Conservation (phyloP, 2,329 filamentous ascomycete genomes). For the Pochonia chlamydosporia region DNA sequence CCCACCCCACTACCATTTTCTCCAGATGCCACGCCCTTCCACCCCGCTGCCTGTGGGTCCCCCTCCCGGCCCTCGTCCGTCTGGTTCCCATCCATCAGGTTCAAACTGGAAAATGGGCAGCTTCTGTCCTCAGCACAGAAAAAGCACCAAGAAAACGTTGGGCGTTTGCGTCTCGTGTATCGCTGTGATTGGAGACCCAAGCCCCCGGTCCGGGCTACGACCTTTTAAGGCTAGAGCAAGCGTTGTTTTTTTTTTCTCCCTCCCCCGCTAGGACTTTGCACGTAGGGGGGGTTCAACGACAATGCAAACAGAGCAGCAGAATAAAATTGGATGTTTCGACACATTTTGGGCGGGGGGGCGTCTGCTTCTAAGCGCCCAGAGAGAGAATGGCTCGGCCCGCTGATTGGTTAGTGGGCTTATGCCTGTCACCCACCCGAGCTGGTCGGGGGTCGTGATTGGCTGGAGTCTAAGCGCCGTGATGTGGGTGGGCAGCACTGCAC, state of each 20-base stretch:
- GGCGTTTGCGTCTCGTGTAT: too few species aligned
- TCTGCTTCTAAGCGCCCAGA: constrained; percentile 27
- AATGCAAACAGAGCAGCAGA: not conserved
- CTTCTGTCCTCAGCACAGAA: too few species aligned
- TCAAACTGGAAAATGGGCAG: not conserved
- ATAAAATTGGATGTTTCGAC: not conserved
- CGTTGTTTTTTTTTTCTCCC: too few species aligned
- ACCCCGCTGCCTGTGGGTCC: not conserved
- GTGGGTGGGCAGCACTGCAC: constrained; percentile 13
- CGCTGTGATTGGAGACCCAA: constrained; percentile 10
- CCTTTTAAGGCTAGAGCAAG: constrained; percentile 2
- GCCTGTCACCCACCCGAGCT: constrained; percentile 25
- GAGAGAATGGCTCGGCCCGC: constrained; percentile 5
- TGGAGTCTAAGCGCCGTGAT: constrained; percentile 26
- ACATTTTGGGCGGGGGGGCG: constrained; percentile 11
- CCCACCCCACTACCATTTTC: not conserved
- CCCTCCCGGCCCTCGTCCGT: not conserved
- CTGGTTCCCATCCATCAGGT: not conserved
- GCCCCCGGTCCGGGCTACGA: constrained; percentile 17
- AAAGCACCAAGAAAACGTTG: too few species aligned
- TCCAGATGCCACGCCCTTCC: not conserved
- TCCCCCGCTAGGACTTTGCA: too few species aligned
- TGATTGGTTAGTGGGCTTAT: constrained; percentile 22
- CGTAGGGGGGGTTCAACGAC: not conserved
- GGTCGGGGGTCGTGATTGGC: constrained; percentile 25